Base-by-base conservation (phyloP, 352 stramenopile species). In the Phytopythium vexans region DNA sequence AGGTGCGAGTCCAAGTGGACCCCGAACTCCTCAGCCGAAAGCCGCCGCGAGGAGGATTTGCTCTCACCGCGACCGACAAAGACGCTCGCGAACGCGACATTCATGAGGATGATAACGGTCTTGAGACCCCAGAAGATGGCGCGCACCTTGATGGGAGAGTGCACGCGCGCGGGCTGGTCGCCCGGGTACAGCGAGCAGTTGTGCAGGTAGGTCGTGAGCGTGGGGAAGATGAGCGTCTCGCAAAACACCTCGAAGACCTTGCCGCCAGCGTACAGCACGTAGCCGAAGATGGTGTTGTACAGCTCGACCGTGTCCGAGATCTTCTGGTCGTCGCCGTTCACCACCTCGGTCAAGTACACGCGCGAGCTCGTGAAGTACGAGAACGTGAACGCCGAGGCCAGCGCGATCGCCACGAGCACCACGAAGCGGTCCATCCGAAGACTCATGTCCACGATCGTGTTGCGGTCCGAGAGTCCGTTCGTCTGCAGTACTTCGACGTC, bases 21-120 rank as follows among this genome's bases (percentile, higher is more conserved):
- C 41, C 34, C 8, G 8, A 48, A 35, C 11, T 54, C 14, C 3
- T 16, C 11, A 10, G 46, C 27, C 15, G 42, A 27, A 27, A 56
- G 39, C 1, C 40, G 39, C 3, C 49, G 31, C 6, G 49, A n/a
- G 6, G 21, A 49, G 1, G 35, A 40, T 21, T 14, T 33, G n/a
- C 35, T 38, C 8, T 49, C 63, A 7, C 51, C 63, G 43, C 71
- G 57, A 58, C 72, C 70, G n/a, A 86, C 68, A 51, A 72, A 86
- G 32, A 86, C 64, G 74, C 72, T 83, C 4, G 70, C 69, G 15
- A 74, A 77, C 27, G 72, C 72, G 14, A 86, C 70, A 49, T 83
- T 86, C 74, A 86, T 81, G 60, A 83, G 65, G 58, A 86, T 83
- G 46, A 82, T 67, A 11, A 83, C 65, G 27, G 68, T 74, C 65